Percentiles rank a stretch among this genome's conserved stretches.
These are phyloP conservation scores for Austropuccinia psidii DNA, from an alignment of 1,284 basidiomycete species.

Conservation along the genomic window DNA sequence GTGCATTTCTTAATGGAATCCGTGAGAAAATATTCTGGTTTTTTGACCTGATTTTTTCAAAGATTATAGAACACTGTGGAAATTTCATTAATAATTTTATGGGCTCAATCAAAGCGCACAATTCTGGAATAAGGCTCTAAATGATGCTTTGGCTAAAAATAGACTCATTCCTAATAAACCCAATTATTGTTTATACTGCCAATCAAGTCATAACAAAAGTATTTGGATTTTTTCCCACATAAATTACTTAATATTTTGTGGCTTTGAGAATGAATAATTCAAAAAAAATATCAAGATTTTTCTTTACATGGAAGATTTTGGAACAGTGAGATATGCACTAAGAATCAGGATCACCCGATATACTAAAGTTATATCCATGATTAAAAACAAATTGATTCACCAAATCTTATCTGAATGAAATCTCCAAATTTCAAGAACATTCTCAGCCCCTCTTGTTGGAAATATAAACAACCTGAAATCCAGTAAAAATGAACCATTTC, in stretches of 20 bases:
- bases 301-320: background rate
- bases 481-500: too few species aligned
- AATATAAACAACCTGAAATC: too few species aligned
- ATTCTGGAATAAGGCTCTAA: too few species aligned
- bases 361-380: too few species aligned
- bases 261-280: background rate
- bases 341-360: too few species aligned
- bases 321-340: background rate
- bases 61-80: background rate
- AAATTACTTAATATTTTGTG: background rate
- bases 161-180: too few species aligned
- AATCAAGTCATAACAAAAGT: too few species aligned
- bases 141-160: too few species aligned
- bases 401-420: background rate
- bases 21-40: constrained; percentile 50
- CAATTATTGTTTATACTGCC: too few species aligned
- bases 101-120: background rate
- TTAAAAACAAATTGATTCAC: background rate
- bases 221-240: background rate
- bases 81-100: background rate
- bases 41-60: constrained; percentile 43
- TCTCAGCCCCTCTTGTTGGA: background rate
- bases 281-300: background rate
- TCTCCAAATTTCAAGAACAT: background rate
- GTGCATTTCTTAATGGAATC: constrained; percentile 50